Evolutionary conservation across 495 filamentous ascomycete genomes (phyloP).

Genomic region (Pyronema domesticum): DNA sequence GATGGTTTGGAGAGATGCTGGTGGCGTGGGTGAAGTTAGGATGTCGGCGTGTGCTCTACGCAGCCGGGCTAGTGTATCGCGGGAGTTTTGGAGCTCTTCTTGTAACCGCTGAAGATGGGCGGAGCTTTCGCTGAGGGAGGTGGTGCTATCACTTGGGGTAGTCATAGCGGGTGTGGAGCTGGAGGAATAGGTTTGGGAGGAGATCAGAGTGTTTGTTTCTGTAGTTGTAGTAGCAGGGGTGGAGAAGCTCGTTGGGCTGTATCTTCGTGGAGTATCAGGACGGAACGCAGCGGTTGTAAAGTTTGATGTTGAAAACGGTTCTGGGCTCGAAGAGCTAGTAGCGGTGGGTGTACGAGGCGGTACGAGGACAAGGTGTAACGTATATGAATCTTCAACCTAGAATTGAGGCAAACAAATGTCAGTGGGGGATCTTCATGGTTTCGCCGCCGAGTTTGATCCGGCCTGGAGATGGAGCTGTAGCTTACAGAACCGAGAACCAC

Average conservation of each 20-base stretch:
- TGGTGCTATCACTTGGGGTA: too few relatives aligned
- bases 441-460: too few relatives aligned
- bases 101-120: background rate
- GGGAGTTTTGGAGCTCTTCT: background rate
- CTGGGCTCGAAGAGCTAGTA: slow-evolving; percentile 5
- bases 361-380: slow-evolving; percentile 14
- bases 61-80: background rate
- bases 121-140: too few relatives aligned
- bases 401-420: background rate
- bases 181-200: background rate
- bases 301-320: background rate
- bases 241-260: background rate
- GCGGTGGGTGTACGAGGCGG: slow-evolving; percentile 8
- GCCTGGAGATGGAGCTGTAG: background rate
- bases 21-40: too few relatives aligned
- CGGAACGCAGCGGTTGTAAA: background rate
- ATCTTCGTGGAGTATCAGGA: background rate
- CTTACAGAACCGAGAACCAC: background rate
- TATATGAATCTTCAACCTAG: slow-evolving; percentile 12
- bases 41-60: background rate
- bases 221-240: background rate
- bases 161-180: background rate
- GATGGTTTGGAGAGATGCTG: too few relatives aligned
- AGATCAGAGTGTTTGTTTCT: background rate
- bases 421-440: background rate